Conservation (phyloP, 306 rosid species). For the Ziziphus jujuba region DNA sequence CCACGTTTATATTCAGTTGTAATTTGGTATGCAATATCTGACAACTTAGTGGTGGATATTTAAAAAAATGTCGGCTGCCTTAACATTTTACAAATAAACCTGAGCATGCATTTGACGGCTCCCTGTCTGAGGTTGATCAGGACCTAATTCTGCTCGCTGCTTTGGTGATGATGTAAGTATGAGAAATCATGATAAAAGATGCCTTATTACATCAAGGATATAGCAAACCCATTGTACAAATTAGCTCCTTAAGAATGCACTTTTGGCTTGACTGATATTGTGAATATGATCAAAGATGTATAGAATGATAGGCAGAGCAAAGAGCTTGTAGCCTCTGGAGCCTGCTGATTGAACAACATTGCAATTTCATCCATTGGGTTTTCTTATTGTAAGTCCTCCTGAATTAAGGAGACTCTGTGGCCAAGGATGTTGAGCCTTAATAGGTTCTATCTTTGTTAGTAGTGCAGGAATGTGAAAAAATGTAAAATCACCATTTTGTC, state of each 20-base stretch:
- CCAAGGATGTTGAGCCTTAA: too few species aligned
- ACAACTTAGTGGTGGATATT: too few species aligned
- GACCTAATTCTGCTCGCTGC: too few species aligned
- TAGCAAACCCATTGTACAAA: not conserved
- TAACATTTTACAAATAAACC: not conserved
- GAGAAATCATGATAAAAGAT: not conserved
- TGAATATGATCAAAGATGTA: slow-evolving; percentile 1
- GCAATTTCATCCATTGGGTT: not conserved
- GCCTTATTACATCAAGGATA: not conserved
- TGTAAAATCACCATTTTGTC: too few species aligned
- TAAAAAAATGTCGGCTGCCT: not conserved
- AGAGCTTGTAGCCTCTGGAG: not conserved
- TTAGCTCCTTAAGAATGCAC: not conserved
- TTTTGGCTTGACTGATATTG: not conserved
- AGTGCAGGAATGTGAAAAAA: too few species aligned
- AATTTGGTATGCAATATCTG: too few species aligned
- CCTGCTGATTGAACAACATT: not conserved
- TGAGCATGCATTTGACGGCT: too few species aligned
- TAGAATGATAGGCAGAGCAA: not conserved
- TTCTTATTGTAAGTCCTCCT: too few species aligned
- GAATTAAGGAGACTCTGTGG: not conserved
- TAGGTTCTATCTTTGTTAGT: too few species aligned
- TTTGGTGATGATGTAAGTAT: too few species aligned
- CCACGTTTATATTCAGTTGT: too few species aligned
- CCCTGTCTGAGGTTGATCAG: too few species aligned